phyloP scores from a whole-genome alignment of 805 yeast species.

The Wickerhamomyces chambardii region DNA sequence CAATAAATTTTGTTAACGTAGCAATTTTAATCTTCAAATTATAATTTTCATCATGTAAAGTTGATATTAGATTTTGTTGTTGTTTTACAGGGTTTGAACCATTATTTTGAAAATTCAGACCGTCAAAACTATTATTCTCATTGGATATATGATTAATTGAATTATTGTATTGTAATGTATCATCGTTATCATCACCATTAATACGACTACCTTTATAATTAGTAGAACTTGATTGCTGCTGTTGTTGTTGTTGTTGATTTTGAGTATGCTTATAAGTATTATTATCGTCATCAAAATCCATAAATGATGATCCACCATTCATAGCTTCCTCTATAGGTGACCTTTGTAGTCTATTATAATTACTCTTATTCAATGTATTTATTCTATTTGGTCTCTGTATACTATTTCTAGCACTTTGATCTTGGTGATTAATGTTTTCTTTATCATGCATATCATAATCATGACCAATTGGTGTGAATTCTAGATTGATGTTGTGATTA shows the following conservation, averaged over 20 bases:
- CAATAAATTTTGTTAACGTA: slow-evolving; percentile 27
- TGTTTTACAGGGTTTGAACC: slow-evolving; percentile 21
- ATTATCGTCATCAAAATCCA: slow-evolving; percentile 14
- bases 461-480: not conserved
- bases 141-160: slow-evolving; percentile 6
- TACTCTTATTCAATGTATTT: too few relatives aligned
- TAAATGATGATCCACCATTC: slow-evolving; percentile 18
- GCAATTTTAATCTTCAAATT: slow-evolving; percentile 34
- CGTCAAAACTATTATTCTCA: slow-evolving; percentile 4
- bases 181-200: slow-evolving; percentile 12
- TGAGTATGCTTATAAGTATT: too few relatives aligned
- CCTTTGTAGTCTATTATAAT: too few relatives aligned
- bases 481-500: not conserved
- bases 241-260: too few relatives aligned
- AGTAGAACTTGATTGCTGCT: too few relatives aligned
- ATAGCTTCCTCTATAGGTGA: not conserved
- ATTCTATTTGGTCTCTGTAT: not conserved
- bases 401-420: not conserved
- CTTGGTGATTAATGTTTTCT: not conserved
- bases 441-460: not conserved
- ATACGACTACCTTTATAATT: too few relatives aligned
- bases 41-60: slow-evolving; percentile 32
- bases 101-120: slow-evolving; percentile 11
- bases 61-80: slow-evolving; percentile 19
- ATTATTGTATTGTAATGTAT: slow-evolving; percentile 9